Evolutionary conservation across 192 early-diverging fungal species (phyloP).

Genomic region (Umbelopsis sp.): DNA sequence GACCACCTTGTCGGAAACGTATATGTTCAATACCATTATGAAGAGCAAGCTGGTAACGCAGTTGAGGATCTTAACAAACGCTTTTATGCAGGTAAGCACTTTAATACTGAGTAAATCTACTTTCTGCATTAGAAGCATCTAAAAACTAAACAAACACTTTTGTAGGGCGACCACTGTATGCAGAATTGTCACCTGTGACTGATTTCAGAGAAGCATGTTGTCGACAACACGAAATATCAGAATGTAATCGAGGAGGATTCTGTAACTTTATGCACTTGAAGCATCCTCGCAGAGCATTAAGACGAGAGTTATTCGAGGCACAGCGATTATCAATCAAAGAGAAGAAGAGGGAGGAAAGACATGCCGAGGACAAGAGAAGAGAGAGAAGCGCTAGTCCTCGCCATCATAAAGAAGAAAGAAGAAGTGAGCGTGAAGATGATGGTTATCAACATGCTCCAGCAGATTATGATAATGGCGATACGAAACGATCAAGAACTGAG

Average conservation of each 20-base stretch:
- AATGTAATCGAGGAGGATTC: slow-evolving; percentile 94
- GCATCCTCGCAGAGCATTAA: slow-evolving; percentile 74
- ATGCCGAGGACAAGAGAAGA: slow-evolving; percentile 40
- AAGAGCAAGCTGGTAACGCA: slow-evolving; percentile 92
- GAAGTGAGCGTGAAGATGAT: not conserved
- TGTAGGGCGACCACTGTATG: slow-evolving; percentile 85
- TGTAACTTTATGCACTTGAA: slow-evolving; percentile 99
- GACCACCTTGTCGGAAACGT: slow-evolving; percentile 98
- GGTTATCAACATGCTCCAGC: not conserved
- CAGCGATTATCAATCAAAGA: slow-evolving; percentile 64
- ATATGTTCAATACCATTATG: slow-evolving; percentile 87
- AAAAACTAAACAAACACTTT: not conserved
- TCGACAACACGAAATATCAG: slow-evolving; percentile 91
- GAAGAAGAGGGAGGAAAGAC: slow-evolving; percentile 45
- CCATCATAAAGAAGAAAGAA: not conserved
- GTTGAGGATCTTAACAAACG: slow-evolving; percentile 92
- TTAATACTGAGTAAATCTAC: not conserved
- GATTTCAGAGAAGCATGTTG: slow-evolving; percentile 99
- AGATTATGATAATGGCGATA: not conserved
- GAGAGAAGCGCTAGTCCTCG: slow-evolving; percentile 24
- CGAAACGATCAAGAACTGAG: not conserved
- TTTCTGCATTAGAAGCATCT: not conserved
- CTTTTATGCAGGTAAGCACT: slow-evolving; percentile 79
- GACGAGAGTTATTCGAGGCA: slow-evolving; percentile 81
- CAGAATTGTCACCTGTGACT: slow-evolving; percentile 95